phyloP scores from a whole-genome alignment of 2,329 filamentous ascomycete species.

The Beauveria pseudobassiana region DNA sequence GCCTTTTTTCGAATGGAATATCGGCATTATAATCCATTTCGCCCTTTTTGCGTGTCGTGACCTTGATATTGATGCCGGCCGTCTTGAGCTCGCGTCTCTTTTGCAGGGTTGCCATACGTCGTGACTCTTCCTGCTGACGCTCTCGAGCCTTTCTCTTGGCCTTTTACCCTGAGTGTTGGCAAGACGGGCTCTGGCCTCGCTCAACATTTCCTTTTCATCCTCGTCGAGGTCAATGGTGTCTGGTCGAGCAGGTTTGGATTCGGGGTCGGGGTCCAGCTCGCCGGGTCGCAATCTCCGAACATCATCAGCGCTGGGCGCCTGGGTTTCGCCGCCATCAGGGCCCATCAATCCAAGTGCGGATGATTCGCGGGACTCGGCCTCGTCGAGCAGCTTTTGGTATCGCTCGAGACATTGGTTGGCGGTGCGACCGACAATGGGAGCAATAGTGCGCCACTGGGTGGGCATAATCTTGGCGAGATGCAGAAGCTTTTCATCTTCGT shows the following conservation, averaged over 20 bases:
- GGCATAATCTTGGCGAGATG: constrained; percentile 98
- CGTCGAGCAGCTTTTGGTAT: constrained; percentile 93
- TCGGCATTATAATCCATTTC: constrained; percentile 99
- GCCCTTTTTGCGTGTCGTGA: constrained; percentile 82
- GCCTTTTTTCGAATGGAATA: constrained; percentile 92
- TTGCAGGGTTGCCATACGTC: constrained; percentile 80
- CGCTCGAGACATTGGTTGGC: constrained; percentile 95
- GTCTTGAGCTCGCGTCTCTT: constrained; percentile 96
- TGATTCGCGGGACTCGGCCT: constrained; percentile 84
- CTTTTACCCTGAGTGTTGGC: constrained; percentile 99
- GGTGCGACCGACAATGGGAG: constrained; percentile 90
- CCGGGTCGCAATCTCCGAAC: constrained; percentile 82
- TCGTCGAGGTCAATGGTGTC: constrained; percentile 98
- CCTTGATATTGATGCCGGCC: constrained; percentile 96
- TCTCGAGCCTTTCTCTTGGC: constrained; percentile 96
- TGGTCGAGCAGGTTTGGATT: constrained; percentile 89
- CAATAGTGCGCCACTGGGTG: constrained; percentile 98
- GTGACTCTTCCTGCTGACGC: constrained; percentile 88
- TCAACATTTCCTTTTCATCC: constrained; percentile 99
- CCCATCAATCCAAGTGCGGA: constrained; percentile 78
- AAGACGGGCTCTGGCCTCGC: constrained; percentile 89
- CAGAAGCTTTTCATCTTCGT: constrained; percentile 95
- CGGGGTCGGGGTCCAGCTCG: constrained; percentile 93
- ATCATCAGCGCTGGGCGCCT: constrained; percentile 86
- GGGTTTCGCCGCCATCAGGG: constrained; percentile 76